A percentile compares a stretch with the other conserved stretches of the same genome.
phyloP scores from a whole-genome alignment of 2,329 filamentous ascomycete species.

The Fusarium sp. region DNA sequence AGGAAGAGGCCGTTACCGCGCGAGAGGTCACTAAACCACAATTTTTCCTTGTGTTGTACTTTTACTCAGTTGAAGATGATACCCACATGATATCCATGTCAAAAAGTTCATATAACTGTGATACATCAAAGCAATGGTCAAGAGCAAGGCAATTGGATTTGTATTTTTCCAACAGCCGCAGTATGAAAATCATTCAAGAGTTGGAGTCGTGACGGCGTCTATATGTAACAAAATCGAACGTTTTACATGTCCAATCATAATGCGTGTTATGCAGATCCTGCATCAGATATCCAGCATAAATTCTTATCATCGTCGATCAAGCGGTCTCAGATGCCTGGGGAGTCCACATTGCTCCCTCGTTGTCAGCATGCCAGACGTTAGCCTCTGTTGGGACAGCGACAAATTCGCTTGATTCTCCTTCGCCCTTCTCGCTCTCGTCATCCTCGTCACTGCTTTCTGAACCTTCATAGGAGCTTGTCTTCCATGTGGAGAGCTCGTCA shows the following conservation, averaged over 20 bases:
- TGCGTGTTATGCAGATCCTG: constrained; percentile 30
- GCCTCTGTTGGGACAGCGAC: constrained; percentile 59
- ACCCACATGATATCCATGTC: constrained; percentile 18
- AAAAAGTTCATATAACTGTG: not conserved
- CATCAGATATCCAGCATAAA: constrained; percentile 24
- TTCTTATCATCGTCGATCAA: constrained; percentile 27
- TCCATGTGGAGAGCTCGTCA: constrained; percentile 67
- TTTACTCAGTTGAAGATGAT: constrained; percentile 31
- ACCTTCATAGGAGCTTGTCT: constrained; percentile 56
- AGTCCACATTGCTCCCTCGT: constrained; percentile 61
- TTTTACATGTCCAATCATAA: constrained; percentile 45
- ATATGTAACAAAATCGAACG: constrained; percentile 42
- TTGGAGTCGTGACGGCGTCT: constrained; percentile 49
- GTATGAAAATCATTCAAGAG: constrained; percentile 32
- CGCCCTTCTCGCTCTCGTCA: constrained; percentile 49
- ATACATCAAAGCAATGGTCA: not conserved
- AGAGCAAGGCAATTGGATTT: constrained; percentile 20
- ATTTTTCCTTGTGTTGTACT: constrained; percentile 4
- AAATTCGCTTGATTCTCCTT: constrained; percentile 59
- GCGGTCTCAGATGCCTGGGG: constrained; percentile 43
- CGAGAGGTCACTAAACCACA: constrained; percentile 47
- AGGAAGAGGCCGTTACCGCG: constrained; percentile 53
- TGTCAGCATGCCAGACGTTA: constrained; percentile 56
- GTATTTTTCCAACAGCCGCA: constrained; percentile 11
- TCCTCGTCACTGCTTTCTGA: constrained; percentile 53